Evolutionary conservation across 352 stramenopile genomes (phyloP).

Genomic region (Phytophthora cactorum): DNA sequence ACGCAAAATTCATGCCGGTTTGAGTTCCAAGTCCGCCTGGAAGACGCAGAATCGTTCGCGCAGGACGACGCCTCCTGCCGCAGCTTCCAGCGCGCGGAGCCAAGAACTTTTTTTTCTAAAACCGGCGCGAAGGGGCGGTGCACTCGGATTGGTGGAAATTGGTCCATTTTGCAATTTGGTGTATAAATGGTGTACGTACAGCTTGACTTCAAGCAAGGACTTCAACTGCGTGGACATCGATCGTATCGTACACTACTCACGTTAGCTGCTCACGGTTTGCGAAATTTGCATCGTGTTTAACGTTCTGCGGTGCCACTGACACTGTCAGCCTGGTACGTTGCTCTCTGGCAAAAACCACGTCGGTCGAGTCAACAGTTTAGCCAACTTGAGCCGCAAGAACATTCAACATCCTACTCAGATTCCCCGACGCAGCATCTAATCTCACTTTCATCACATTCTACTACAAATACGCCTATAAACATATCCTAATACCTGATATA

Average conservation of each 20-base stretch:
- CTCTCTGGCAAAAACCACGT: too few relatives aligned
- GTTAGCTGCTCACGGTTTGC: too few relatives aligned
- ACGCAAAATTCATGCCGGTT: slow-evolving; percentile 46
- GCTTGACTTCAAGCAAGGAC: not conserved
- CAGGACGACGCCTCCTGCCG: slow-evolving; percentile 24
- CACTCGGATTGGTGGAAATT: slow-evolving; percentile 21
- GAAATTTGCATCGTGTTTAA: too few relatives aligned
- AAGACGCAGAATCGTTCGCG: slow-evolving; percentile 12
- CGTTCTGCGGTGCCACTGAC: too few relatives aligned
- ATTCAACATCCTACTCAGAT: too few relatives aligned
- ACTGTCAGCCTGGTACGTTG: too few relatives aligned
- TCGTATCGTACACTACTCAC: too few relatives aligned
- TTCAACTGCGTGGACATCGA: not conserved
- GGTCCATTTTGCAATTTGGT: not conserved
- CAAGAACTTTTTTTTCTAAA: slow-evolving; percentile 24
- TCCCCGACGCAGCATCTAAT: too few relatives aligned
- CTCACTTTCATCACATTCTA: too few relatives aligned
- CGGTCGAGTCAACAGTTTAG: too few relatives aligned
- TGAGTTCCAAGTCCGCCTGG: not conserved
- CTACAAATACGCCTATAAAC: not conserved
- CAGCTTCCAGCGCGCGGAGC: slow-evolving; percentile 23
- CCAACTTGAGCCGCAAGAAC: too few relatives aligned
- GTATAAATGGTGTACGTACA: slow-evolving; percentile 1
- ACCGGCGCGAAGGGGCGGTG: not conserved
- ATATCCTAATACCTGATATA: not conserved